Evolutionary conservation across 2,329 filamentous ascomycete genomes (phyloP).

Genomic region (Trichophyton mentagrophytes): DNA sequence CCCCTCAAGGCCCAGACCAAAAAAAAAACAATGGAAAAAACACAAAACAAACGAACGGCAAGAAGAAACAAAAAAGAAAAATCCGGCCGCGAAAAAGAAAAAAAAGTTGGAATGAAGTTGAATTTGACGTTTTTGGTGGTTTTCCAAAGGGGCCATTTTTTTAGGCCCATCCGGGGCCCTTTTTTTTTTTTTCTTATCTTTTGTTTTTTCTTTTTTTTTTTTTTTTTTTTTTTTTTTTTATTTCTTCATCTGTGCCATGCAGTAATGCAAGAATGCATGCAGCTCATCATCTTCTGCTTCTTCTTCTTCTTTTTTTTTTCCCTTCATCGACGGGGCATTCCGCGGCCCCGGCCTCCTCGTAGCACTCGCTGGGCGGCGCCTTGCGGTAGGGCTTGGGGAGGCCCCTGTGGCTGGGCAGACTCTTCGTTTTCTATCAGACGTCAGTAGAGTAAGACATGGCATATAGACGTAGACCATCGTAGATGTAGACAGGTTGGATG

Average conservation of each 20-base stretch:
- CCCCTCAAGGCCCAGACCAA: too few species aligned
- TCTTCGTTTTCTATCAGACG: constrained; percentile 65
- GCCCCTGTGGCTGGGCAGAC: constrained; percentile 70
- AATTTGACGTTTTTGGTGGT: too few species aligned
- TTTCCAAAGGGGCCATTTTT: too few species aligned
- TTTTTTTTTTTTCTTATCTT: too few species aligned
- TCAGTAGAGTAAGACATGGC: not conserved
- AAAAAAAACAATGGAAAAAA: too few species aligned
- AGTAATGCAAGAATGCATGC: not conserved
- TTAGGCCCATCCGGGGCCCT: too few species aligned
- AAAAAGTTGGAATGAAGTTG: too few species aligned
- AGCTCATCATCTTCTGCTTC: not conserved
- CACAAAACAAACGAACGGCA: too few species aligned
- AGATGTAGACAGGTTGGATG: not conserved
- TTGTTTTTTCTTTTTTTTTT: not conserved
- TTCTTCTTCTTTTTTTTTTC: not conserved
- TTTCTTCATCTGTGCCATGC: too few species aligned
- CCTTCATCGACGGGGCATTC: constrained; percentile 72
- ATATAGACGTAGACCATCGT: not conserved
- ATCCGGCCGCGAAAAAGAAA: too few species aligned
- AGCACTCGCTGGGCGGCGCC: constrained; percentile 82
- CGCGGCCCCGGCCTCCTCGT: constrained; percentile 70
- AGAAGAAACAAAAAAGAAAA: too few species aligned
- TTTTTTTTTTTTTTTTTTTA: not conserved
- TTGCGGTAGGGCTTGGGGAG: constrained; percentile 58